Evolutionary conservation across 2,329 filamentous ascomycete genomes (phyloP).

Genomic region (Fusarium verticillioides): DNA sequence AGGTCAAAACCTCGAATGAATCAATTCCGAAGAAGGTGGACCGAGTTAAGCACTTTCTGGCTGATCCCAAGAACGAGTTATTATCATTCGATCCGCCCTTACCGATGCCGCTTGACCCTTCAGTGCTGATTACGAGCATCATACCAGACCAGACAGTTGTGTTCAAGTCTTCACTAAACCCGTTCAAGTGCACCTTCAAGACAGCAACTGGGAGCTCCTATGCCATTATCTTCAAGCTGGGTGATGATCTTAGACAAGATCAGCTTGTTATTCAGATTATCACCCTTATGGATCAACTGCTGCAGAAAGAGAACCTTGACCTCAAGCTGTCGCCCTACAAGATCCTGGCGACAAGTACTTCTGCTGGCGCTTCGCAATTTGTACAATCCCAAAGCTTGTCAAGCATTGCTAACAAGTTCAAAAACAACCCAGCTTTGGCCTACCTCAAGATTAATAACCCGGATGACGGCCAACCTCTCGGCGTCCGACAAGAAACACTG

Average conservation of each 20-base stretch:
- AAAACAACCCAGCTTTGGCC: slow-evolving; percentile 76
- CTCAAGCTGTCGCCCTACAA: slow-evolving; percentile 95
- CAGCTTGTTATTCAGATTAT: slow-evolving; percentile 98
- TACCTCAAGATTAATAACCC: slow-evolving; percentile 93
- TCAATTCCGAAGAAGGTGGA: slow-evolving; percentile 85
- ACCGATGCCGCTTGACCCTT: slow-evolving; percentile 88
- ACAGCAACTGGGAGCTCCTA: slow-evolving; percentile 82
- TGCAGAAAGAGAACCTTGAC: slow-evolving; percentile 96
- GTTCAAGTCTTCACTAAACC: slow-evolving; percentile 94
- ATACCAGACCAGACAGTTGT: slow-evolving; percentile 87
- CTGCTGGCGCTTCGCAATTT: slow-evolving; percentile 92
- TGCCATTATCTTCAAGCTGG: slow-evolving; percentile 95
- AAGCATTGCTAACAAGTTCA: slow-evolving; percentile 84
- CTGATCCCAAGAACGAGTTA: slow-evolving; percentile 91
- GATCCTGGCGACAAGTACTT: slow-evolving; percentile 91
- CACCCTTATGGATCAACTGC: slow-evolving; percentile 94
- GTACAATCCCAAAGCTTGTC: slow-evolving; percentile 88
- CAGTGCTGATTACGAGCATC: slow-evolving; percentile 80
- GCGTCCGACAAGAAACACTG: slow-evolving; percentile 90
- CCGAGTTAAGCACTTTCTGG: slow-evolving; percentile 82
- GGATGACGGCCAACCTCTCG: slow-evolving; percentile 81
- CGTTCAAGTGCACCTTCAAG: slow-evolving; percentile 90
- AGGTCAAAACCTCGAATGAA: slow-evolving; percentile 83
- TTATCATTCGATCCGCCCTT: slow-evolving; percentile 84
- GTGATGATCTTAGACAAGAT: slow-evolving; percentile 95